Base-by-base conservation (phyloP, 2,329 filamentous ascomycete genomes). In the Dothideomycetidae sp. region DNA sequence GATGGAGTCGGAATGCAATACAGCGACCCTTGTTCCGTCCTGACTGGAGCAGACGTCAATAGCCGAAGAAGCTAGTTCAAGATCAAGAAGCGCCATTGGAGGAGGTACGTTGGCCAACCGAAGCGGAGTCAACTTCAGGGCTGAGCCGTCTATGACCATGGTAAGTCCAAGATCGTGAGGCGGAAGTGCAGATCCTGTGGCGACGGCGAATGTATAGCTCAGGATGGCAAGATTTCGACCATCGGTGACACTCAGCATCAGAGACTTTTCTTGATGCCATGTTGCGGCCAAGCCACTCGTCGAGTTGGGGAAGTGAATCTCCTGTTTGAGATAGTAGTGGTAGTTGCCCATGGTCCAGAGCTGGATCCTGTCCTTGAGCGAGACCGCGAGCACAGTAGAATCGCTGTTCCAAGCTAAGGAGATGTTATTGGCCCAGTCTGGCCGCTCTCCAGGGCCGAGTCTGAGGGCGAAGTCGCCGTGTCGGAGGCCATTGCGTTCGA, bases 311-410 rank as follows among this genome's bases (percentile, higher is more conserved):
- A 49, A 10, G 48, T 50, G 59, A 5, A 94, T 67, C 53, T 94
- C 85, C 55, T 93, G 85, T 61, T 98, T 98, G 11, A 98, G 67
- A 56, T 96, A 96, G 73, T 90, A 98, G 54, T 96, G 83, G 49
- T 98, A 98, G 56, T 98, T 98, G 13, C 84, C 81, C 70, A 80
- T 93, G 1, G 85, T 93, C 90, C 90, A 98, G 1, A 98, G 64
- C 53, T 98, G 90, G n/a, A 90, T 63, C 39, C 74, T 70, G 45
- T 85, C 73, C 19, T 66, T 64, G 48, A 86, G 73, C 1, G 73
- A 67, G n/a, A 94, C 77, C 4, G 88, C 85, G 31, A 98, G 67
- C 1, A 93, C 83, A 1, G 78, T 88, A 0, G 90, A 98, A 54
- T 98, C 88, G 3, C 75, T 70, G 53, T 94, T 98, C 90, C 90